Base-by-base conservation (phyloP, 2,329 filamentous ascomycete genomes). In the Exophiala aquamarina region DNA sequence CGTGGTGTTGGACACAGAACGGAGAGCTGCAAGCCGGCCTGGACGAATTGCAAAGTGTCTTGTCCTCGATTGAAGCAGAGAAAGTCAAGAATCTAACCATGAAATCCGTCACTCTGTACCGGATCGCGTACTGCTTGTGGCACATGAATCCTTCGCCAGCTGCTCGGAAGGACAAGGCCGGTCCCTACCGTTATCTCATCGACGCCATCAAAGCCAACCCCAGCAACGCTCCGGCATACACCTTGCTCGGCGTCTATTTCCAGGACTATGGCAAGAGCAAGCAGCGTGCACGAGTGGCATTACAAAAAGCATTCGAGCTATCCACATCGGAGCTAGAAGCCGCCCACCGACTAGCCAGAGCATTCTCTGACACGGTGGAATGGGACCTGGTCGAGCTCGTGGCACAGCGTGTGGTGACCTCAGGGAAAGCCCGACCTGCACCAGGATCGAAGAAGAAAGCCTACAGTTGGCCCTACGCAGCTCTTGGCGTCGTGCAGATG, bases 301-400 rank as follows among this genome's bases (percentile, higher is more conserved):
- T 97, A 61, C 89, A 96, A 60, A 96, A 97, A 65, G 93, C 93
- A 0, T 87, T 98, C 40, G 93, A 98, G 66, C 72, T 98, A 3
- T 98, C 93, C 0, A 73, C 89, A 0, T 84, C 87, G 0, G 93
- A 98, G 63, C 81, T 95, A 1, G 77, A 86, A 57, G 89, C 93
- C 28, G 93, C 93, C 0, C 89, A 97, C 66, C 81, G 89, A 20
- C 78, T 98, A 13, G 91, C 93, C 2, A 81, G 81, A 49, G 84
- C 83, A 0, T 98, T 96, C 65, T 92, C 94, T 0, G 84, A 95
- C 44, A 84, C 90, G 56, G 83, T 87, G 29, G 93, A 98, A 61
- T 98, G 93, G 93, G 93, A 97, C 57, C 83, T 94, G 41, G 94
- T 98, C 6, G 93, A 97, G 69, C 81, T 94, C 15, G 84, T 98